phyloP scores from a whole-genome alignment of 208 protist species.

The Herpetomonas samuelpessoai region DNA sequence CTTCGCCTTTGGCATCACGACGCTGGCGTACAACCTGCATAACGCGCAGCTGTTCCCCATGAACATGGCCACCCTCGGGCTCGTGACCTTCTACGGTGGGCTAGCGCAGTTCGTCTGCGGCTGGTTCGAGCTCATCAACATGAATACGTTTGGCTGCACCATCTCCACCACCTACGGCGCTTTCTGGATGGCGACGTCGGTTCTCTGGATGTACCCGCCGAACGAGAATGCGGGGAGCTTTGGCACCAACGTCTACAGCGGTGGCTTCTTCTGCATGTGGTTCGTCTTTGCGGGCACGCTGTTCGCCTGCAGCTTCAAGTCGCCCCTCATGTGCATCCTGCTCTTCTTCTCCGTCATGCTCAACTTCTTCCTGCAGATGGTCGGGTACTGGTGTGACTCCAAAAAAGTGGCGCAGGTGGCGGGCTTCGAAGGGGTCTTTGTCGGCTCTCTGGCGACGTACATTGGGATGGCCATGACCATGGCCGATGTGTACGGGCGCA shows the following conservation, averaged over 20 bases:
- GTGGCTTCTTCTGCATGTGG: conserved; percentile 38
- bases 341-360: conserved; percentile 23
- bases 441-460: conserved; percentile 29
- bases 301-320: conserved; percentile 20
- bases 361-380: conserved; percentile 23
- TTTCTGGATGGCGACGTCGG: conserved; percentile 38
- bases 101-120: conserved; percentile 32
- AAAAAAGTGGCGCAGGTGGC: conserved; percentile 22
- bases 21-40: conserved; percentile 30
- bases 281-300: conserved; percentile 25
- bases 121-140: conserved; percentile 40
- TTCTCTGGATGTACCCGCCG: conserved; percentile 12
- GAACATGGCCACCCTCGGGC: conserved; percentile 28
- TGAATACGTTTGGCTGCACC: conserved; percentile 37
- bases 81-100: conserved; percentile 35
- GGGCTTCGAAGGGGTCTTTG: conserved; percentile 38
- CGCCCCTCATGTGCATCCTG: conserved; percentile 20
- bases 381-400: conserved; percentile 10
- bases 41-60: conserved; percentile 17
- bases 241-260: conserved; percentile 18
- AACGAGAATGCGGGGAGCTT: not conserved
- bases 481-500: conserved; percentile 18
- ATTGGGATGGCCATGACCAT: conserved; percentile 31
- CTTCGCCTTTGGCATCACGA: conserved; percentile 45
- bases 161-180: conserved; percentile 35